Conservation (phyloP, 176 grass and related monocot species). For the Avena eriantha region DNA sequence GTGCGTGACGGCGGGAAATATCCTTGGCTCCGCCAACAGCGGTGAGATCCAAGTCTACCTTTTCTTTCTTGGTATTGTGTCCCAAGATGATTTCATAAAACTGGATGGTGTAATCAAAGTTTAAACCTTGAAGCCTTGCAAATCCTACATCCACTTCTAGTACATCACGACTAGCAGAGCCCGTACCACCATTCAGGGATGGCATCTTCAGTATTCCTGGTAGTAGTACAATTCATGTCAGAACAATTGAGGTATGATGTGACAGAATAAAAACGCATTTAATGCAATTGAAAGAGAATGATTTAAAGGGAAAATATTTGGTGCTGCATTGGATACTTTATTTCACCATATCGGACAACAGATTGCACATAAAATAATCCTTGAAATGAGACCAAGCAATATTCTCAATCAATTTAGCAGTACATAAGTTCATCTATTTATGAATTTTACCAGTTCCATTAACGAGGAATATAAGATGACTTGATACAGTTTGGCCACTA, state of each 20-base stretch:
- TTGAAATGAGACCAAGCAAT: background rate
- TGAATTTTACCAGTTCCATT: background rate
- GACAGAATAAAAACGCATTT: background rate
- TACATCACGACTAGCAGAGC: conserved; percentile 4
- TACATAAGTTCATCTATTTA: conserved; percentile 9
- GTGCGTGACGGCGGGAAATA: conserved; percentile 65
- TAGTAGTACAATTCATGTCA: background rate
- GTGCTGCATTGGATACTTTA: background rate
- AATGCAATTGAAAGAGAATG: background rate
- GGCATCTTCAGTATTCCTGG: conserved; percentile 16
- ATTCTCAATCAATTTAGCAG: background rate
- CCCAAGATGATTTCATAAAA: conserved; percentile 75
- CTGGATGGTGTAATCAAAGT: conserved; percentile 64
- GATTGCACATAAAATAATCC: background rate
- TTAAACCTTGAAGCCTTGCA: conserved; percentile 76
- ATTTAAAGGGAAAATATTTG: background rate
- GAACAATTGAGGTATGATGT: background rate
- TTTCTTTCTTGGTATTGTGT: conserved; percentile 45
- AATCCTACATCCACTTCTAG: conserved; percentile 44
- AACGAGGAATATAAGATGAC: background rate
- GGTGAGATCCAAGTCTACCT: conserved; percentile 66
- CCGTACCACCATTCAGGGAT: background rate
- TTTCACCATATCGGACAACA: conserved; percentile 16
- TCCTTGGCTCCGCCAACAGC: conserved; percentile 35
- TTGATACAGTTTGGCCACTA: background rate